These are phyloP conservation scores for Epichloe hybrida DNA, from an alignment of 2,329 filamentous ascomycete species.

Conservation along the genomic window DNA sequence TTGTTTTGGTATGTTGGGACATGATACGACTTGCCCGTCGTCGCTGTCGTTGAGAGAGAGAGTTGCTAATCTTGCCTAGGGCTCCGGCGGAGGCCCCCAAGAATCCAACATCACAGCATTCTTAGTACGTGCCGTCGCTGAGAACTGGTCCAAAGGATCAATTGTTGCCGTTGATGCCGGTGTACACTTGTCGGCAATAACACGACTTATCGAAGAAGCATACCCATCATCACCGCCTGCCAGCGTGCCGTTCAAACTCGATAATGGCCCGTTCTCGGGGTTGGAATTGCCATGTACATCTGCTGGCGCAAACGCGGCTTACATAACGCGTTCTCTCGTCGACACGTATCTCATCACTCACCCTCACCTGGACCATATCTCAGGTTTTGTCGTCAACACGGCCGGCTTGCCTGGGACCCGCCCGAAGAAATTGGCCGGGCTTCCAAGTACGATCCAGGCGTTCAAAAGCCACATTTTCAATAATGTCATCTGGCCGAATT, in stretches of 20 bases:
- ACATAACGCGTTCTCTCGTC: slow-evolving; percentile 67
- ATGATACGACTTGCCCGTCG: neutral
- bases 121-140: slow-evolving; percentile 67
- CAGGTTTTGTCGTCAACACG: slow-evolving; percentile 86
- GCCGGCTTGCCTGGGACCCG: slow-evolving; percentile 68
- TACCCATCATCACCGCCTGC: slow-evolving; percentile 22
- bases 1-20: slow-evolving; percentile 44
- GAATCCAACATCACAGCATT: slow-evolving; percentile 87
- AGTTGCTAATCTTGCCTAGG: slow-evolving; percentile 36
- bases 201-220: slow-evolving; percentile 56
- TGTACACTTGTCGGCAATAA: slow-evolving; percentile 75
- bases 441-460: slow-evolving; percentile 80
- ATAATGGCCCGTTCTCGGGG: slow-evolving; percentile 66
- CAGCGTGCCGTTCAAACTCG: slow-evolving; percentile 36
- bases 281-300: slow-evolving; percentile 54
- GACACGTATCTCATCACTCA: slow-evolving; percentile 90
- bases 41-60: too few relatives aligned
- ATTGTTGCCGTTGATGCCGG: slow-evolving; percentile 89
- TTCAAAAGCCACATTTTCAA: slow-evolving; percentile 96
- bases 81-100: slow-evolving; percentile 74
- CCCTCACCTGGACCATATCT: slow-evolving; percentile 90
- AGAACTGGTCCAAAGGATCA: slow-evolving; percentile 70
- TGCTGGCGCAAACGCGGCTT: slow-evolving; percentile 63
- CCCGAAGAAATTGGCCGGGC: slow-evolving; percentile 73
- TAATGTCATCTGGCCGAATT: slow-evolving; percentile 92